These are phyloP conservation scores for Bromus sterilis DNA, from an alignment of 176 grass and related monocot species.

Conservation along the genomic window DNA sequence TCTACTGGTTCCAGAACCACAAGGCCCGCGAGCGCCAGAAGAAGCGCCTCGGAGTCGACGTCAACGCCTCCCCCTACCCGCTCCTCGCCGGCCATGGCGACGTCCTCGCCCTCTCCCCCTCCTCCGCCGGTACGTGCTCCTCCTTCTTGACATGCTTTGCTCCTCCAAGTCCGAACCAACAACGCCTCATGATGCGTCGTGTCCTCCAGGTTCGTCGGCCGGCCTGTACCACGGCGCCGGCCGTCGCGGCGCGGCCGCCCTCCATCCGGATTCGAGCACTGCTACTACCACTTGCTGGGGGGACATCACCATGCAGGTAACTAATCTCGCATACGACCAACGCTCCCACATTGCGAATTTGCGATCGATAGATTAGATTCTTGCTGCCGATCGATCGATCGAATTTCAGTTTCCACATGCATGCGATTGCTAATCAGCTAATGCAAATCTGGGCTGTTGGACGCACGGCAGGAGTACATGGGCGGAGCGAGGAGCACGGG, in stretches of 20 bases:
- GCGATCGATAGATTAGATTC: background rate
- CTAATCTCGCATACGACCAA: too few species aligned
- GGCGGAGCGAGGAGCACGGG: constrained; percentile 8
- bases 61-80: constrained; percentile 1
- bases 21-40: constrained; percentile 97
- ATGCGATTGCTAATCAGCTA: background rate
- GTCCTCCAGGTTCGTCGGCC: constrained; percentile 4
- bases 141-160: background rate
- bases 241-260: background rate
- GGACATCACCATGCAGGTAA: constrained; percentile 32
- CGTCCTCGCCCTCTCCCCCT: constrained; percentile 18
- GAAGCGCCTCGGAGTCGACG: constrained; percentile 62
- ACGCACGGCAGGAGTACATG: constrained; percentile 21
- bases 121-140: background rate
- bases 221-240: constrained; percentile 6
- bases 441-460: background rate
- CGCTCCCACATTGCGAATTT: too few species aligned
- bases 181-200: background rate
- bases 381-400: background rate
- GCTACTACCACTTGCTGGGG: background rate
- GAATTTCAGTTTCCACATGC: background rate
- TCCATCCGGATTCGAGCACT: background rate
- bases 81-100: constrained; percentile 7
- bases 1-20: constrained; percentile 99
- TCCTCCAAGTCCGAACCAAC: background rate